A percentile compares a stretch with the other conserved stretches of the same genome.
phyloP scores from a whole-genome alignment of 2,329 filamentous ascomycete species.

The Cytospora chrysosperma region DNA sequence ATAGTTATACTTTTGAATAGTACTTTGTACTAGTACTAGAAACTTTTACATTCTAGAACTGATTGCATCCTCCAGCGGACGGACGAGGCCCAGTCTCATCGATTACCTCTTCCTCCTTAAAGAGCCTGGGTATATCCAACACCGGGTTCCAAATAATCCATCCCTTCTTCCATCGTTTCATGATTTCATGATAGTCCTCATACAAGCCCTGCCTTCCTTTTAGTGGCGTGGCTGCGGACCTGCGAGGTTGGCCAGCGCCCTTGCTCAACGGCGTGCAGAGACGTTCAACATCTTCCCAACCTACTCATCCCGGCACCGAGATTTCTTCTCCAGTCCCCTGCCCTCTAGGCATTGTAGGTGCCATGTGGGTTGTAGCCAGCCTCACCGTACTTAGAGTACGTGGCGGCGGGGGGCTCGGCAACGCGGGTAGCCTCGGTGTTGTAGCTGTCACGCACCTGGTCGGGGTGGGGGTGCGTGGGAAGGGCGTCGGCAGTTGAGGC shows the following conservation, averaged over 20 bases:
- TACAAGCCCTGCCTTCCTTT: background rate
- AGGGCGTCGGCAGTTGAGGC: constrained; percentile 28
- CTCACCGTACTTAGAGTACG: constrained; percentile 34
- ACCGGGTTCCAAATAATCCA: background rate
- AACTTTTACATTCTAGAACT: background rate
- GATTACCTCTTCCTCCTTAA: background rate
- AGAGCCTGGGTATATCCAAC: constrained; percentile 21
- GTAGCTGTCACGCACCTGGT: constrained; percentile 37
- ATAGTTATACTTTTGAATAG: background rate
- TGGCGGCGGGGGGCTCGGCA: constrained; percentile 25
- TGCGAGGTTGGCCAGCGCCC: background rate
- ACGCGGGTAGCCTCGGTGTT: constrained; percentile 37
- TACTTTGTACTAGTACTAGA: background rate
- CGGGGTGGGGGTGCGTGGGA: constrained; percentile 37
- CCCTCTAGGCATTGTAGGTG: constrained; percentile 19
- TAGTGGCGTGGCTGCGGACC: background rate
- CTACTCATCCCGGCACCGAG: background rate
- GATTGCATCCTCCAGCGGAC: background rate
- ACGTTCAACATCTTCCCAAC: background rate
- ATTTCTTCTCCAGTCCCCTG: too few relatives aligned
- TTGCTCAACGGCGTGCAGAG: background rate
- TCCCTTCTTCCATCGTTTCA: background rate
- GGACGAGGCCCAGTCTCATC: constrained; percentile 2
- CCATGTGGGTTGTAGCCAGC: constrained; percentile 32
- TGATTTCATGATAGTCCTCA: background rate